Percentiles rank a stretch among this genome's conserved stretches.
Conservation (phyloP, 768 basidiomycete genomes). For the Mycena floridula region DNA sequence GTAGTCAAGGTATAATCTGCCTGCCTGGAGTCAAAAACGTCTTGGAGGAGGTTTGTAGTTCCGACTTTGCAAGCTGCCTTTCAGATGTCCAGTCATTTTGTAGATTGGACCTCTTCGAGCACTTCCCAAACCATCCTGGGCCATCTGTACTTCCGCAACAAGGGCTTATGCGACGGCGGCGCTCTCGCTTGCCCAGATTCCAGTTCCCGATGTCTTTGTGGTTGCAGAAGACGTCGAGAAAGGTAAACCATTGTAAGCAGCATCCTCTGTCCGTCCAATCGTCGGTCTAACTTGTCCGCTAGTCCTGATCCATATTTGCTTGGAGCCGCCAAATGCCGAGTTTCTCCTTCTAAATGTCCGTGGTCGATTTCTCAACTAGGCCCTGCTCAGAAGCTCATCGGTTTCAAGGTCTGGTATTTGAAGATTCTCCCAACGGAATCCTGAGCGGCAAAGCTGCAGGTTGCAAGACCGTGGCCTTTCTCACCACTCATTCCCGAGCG, state of each 20-base stretch:
- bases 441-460: conserved; percentile 77
- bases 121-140: conserved; percentile 66
- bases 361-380: conserved; percentile 4
- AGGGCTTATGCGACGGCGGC: conserved; percentile 68
- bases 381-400: conserved; percentile 1
- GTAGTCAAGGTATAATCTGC: conserved; percentile 55
- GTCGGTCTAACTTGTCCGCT: conserved; percentile 1
- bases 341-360: conserved; percentile 57
- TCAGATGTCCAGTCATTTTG: background rate
- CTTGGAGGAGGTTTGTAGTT: conserved; percentile 45
- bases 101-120: conserved; percentile 31
- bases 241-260: conserved; percentile 71
- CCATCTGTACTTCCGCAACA: conserved; percentile 86
- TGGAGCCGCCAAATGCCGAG: conserved; percentile 68
- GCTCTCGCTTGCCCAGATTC: conserved; percentile 57
- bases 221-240: conserved; percentile 76
- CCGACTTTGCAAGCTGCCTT: background rate
- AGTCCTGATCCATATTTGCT: conserved; percentile 89
- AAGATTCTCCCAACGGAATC: conserved; percentile 88
- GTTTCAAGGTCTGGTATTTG: conserved; percentile 69
- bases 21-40: conserved; percentile 67
- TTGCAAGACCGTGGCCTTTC: conserved; percentile 74
- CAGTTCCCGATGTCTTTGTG: conserved; percentile 69
- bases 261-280: conserved; percentile 2
- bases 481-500: conserved; percentile 73